Percentiles rank a stretch among this genome's conserved stretches.
Evolutionary conservation across 768 basidiomycete species (phyloP).

Genomic region (Daedaleopsis sinensis): DNA sequence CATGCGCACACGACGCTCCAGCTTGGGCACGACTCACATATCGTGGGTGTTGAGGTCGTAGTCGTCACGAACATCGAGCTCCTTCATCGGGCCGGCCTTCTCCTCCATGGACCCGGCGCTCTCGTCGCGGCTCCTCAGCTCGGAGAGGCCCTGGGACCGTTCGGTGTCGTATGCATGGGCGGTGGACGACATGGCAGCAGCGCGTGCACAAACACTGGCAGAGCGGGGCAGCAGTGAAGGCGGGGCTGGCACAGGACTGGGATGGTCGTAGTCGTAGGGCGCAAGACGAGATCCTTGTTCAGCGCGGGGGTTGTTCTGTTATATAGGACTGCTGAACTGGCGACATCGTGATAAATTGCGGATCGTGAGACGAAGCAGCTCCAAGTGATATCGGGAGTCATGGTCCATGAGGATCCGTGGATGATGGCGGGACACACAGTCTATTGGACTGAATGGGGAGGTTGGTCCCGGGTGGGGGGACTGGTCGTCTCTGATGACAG

Average conservation of each 20-base stretch:
- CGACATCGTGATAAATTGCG: neutral
- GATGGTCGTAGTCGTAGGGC: neutral
- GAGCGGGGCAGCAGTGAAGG: constrained; percentile 7
- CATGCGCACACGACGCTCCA: neutral
- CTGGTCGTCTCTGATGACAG: too few species aligned
- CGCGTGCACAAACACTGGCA: constrained; percentile 4
- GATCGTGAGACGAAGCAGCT: neutral
- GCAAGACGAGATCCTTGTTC: neutral
- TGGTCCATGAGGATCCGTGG: too few species aligned
- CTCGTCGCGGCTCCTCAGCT: constrained; percentile 9
- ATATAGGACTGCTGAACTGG: neutral
- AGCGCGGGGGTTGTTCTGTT: neutral
- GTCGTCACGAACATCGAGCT: neutral
- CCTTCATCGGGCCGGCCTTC: neutral
- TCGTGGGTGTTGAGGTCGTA: constrained; percentile 7
- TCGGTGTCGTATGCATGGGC: constrained; percentile 9
- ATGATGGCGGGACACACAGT: too few species aligned
- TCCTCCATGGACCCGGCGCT: constrained; percentile 16
- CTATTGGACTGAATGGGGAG: too few species aligned
- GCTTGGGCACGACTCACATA: constrained; percentile 2
- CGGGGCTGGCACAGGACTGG: neutral
- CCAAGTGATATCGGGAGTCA: too few species aligned
- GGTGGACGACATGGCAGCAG: constrained; percentile 7
- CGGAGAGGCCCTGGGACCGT: constrained; percentile 5
- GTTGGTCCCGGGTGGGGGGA: too few species aligned